These are phyloP conservation scores for Vitis hybrid DNA, from an alignment of 177 flowering plant species.

Conservation along the genomic window DNA sequence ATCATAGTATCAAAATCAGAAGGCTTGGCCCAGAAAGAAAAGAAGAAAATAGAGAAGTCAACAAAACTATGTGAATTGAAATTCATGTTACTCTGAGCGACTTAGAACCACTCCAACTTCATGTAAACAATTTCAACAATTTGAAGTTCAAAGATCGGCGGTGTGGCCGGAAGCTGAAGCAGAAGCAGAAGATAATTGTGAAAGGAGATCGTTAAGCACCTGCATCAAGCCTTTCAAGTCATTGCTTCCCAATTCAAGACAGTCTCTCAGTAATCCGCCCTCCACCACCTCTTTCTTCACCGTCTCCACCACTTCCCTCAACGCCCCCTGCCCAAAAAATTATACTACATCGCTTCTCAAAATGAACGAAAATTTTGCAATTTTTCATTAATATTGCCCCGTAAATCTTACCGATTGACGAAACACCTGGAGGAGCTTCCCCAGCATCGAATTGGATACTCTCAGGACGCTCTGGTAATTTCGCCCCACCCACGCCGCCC, in stretches of 20 bases:
- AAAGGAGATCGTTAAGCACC: constrained; percentile 40
- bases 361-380: background rate
- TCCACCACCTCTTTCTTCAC: constrained; percentile 56
- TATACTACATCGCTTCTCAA: background rate
- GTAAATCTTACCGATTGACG: constrained; percentile 35
- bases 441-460: constrained; percentile 35
- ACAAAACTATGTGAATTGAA: too few relatives aligned
- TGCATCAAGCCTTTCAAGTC: constrained; percentile 56
- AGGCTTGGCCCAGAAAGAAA: too few relatives aligned
- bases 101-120: too few relatives aligned
- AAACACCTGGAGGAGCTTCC: constrained; percentile 39
- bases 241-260: constrained; percentile 56
- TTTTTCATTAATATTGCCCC: background rate
- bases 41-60: too few relatives aligned
- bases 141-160: too few relatives aligned
- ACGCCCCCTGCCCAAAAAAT: constrained; percentile 38
- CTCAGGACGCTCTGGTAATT: constrained; percentile 41
- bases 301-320: constrained; percentile 49
- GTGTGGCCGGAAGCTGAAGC: too few relatives aligned
- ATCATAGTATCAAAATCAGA: too few relatives aligned
- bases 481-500: constrained; percentile 37
- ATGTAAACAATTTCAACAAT: too few relatives aligned
- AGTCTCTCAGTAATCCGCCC: constrained; percentile 54
- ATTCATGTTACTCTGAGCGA: too few relatives aligned
- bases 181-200: constrained; percentile 27